Conservation (phyloP, 306 rosid species). For the Vigna nakashimae region DNA sequence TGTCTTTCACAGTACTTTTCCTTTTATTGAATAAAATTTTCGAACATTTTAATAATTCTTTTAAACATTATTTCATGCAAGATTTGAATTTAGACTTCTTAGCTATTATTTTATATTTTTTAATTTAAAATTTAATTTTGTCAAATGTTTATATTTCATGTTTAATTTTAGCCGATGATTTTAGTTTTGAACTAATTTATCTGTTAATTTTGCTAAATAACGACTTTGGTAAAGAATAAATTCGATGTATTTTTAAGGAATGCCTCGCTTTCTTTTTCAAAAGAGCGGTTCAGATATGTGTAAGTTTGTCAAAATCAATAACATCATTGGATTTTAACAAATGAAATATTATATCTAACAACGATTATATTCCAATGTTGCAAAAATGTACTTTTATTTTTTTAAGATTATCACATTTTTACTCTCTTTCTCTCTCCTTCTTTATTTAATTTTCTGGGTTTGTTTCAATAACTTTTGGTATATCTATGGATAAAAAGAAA, state of each 20-base stretch:
- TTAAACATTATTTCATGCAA: no score
- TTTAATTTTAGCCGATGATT: not conserved
- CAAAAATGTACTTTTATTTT: not conserved
- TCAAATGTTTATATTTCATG: not conserved
- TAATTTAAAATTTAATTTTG: not conserved
- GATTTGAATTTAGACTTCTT: no score
- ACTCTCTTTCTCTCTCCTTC: no score
- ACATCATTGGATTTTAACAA: not conserved
- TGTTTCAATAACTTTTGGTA: not conserved
- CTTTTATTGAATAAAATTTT: no score
- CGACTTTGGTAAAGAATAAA: not conserved
- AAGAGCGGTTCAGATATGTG: not conserved
- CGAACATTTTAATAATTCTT: no score
- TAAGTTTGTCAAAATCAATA: constrained; percentile 11
- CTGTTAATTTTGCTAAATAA: not conserved
- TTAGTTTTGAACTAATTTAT: no score
- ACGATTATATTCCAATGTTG: not conserved
- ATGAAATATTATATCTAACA: not conserved
- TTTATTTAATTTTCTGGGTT: not conserved
- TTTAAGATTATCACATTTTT: not conserved
- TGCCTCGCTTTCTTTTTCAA: not conserved
- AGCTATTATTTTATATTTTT: no score
- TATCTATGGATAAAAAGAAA: not conserved
- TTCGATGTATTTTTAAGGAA: not conserved
- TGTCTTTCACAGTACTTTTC: no score